These are phyloP conservation scores for Tylopilus rubrobrunneus DNA, from an alignment of 768 basidiomycete genomes.

Conservation along the genomic window DNA sequence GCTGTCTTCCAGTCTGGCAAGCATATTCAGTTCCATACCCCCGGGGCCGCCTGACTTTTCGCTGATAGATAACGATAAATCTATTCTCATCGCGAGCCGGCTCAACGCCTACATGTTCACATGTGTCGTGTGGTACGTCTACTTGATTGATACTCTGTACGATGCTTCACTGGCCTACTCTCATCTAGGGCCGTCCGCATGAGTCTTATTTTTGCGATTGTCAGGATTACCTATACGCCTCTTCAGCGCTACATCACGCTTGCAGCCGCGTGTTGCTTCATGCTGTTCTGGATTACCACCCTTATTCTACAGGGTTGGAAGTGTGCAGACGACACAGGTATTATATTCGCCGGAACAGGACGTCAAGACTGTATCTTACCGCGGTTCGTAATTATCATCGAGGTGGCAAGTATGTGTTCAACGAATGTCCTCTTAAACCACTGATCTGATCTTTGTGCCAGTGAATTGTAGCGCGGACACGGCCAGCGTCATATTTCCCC, in stretches of 20 bases:
- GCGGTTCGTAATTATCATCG: neutral
- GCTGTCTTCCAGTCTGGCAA: neutral
- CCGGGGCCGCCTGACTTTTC: neutral
- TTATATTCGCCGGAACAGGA: neutral
- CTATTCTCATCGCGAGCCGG: neutral
- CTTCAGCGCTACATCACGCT: slow-evolving; percentile 1
- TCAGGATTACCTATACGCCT: slow-evolving; percentile 3
- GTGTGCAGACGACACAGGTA: neutral
- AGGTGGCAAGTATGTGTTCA: slow-evolving; percentile 1
- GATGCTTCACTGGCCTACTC: neutral
- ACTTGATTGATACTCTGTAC: neutral
- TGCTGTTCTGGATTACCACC: slow-evolving; percentile 2
- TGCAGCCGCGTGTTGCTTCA: neutral
- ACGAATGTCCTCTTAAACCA: too few species aligned
- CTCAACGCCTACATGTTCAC: slow-evolving; percentile 10
- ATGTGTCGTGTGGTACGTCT: slow-evolving; percentile 9
- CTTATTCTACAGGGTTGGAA: slow-evolving; percentile 8
- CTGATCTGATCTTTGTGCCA: neutral
- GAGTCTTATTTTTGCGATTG: slow-evolving; percentile 13
- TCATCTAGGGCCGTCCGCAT: slow-evolving; percentile 17
- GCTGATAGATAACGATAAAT: neutral
- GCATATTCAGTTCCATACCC: neutral
- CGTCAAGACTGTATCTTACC: neutral
- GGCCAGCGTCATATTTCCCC: neutral
- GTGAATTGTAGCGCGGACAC: slow-evolving; percentile 4